Base-by-base conservation (phyloP, 1,139 yeast genomes). In the Kazachstania sp. region DNA sequence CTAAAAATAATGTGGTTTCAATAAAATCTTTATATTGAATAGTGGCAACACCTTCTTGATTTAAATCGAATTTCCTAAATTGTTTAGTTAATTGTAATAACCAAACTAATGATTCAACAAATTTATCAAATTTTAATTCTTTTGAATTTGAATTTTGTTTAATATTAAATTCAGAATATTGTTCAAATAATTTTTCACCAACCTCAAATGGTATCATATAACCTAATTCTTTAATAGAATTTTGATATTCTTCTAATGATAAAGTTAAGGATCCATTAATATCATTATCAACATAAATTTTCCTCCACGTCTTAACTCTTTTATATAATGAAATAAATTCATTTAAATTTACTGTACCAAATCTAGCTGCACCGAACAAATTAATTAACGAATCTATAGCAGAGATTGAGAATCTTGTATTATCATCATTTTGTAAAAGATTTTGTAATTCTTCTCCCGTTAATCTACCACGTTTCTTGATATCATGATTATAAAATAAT, bases 31-130 rank as follows among this genome's bases (percentile, higher is more conserved):
- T 86, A 62, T 83, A 86, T 32, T 82, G 80, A 36, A 86, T 77
- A 0, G 87, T 80, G 4, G 92, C 88, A 45, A 79, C 76, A 12
- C 95, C 95, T 39, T 84, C 81, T 45, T 85, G 76, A 54, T 83
- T 87, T 28, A 74, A 69, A 65, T 86, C 95, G 63, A 78, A 84
- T 61, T 81, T 81, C 61, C 85, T 83, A 70, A 86, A 86, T 7
- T 82, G 73, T 60, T 84, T 90, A 1, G 95, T 86, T 55, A 85
- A 74, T 53, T 86, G 78, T 63, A 87, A 74, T 57, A 86, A 70
- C 73, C 86, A 83, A 32, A 86, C 85, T 55, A 87, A 73, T 48
- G 86, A 74, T 61, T 86, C 95, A 40, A 86, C 88, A 65, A 86
- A 86, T 63, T 81, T 75, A 65, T 87, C 95, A 64, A 86, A 87